A percentile compares a stretch with the other conserved stretches of the same genome.
phyloP scores from a whole-genome alignment of 805 yeast species.

The Kodamaea laetipori region DNA sequence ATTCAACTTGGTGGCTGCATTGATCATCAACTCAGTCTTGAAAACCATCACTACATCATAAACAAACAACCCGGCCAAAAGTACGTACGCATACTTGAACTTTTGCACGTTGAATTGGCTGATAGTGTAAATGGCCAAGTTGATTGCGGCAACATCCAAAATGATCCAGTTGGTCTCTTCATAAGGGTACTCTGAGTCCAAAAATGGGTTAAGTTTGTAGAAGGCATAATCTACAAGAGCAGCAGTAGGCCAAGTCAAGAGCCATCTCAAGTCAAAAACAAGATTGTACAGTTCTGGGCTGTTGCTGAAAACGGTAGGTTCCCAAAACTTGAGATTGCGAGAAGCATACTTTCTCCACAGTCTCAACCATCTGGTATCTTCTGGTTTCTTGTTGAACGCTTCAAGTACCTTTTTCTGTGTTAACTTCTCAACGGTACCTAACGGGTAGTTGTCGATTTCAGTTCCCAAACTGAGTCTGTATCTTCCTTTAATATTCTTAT shows the following conservation, averaged over 20 bases:
- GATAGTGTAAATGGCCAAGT: slow-evolving; percentile 48
- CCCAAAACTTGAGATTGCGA: slow-evolving; percentile 17
- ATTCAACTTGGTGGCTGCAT: slow-evolving; percentile 57
- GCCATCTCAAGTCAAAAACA: slow-evolving; percentile 24
- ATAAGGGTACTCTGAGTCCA: slow-evolving; percentile 11
- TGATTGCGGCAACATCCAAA: slow-evolving; percentile 44
- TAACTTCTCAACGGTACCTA: slow-evolving; percentile 39
- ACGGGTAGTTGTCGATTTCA: slow-evolving; percentile 38
- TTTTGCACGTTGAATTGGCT: slow-evolving; percentile 39
- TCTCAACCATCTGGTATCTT: slow-evolving; percentile 5
- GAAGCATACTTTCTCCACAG: slow-evolving; percentile 12
- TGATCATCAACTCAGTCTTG: slow-evolving; percentile 59
- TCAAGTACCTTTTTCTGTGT: slow-evolving; percentile 13
- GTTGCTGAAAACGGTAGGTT: slow-evolving; percentile 24
- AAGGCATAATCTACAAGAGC: slow-evolving; percentile 18
- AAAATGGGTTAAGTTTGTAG: slow-evolving; percentile 17
- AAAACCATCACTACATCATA: slow-evolving; percentile 73
- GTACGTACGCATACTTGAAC: slow-evolving; percentile 47
- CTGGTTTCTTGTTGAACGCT: slow-evolving; percentile 11
- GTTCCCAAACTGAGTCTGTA: slow-evolving; percentile 44
- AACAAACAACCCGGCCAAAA: slow-evolving; percentile 52
- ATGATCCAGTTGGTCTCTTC: slow-evolving; percentile 46
- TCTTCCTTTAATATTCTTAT: slow-evolving; percentile 34
- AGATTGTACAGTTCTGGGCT: slow-evolving; percentile 11
- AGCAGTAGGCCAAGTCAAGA: slow-evolving; percentile 20